Evolutionary conservation across 805 yeast species (phyloP), one percentile per base, ranked within the genome.

Genomic region (Cephaloascus albidus): DNA sequence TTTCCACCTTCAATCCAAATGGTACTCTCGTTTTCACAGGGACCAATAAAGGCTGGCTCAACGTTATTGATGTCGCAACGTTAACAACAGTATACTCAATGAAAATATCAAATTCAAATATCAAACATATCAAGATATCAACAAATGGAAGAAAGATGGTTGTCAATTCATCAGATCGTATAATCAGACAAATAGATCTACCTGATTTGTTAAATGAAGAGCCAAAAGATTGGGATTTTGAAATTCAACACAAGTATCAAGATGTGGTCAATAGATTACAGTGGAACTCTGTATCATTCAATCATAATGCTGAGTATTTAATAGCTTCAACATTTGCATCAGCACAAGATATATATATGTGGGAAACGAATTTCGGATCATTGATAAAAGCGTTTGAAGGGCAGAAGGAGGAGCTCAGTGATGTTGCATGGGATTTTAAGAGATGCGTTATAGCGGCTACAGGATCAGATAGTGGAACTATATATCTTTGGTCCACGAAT

Each of bases 321-420:
- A 79, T 86, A 38, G 97, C 96, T 0, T 79, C 95, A 0, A 84
- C 96, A 0, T 79, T 76, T 55, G 95, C 95, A 10, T 80, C 89
- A 4, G 81, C 93, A 0, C 96, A 88, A 53, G 95, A 86, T 50
- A 69, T 90, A 35, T 89, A 88, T 55, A 73, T 90, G 42, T 89
- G 97, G 97, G 97, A 90, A 54, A 85, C 96, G 0, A 68, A 76
- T 5, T 72, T 83, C 69, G 97, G 96, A 0, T 78, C 94, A n/a
- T 63, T 89, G 40, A 83, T 87, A 20, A 83, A 90, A 59, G 90
- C 88, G 37, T 63, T 87, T 27, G 96, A 89, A 57, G 96, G 96
- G 1, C 85, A 95, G 4, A 81, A 80, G 47, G 96, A 89, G 49
- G 96, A 89, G 52, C 65, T 89, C 44, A 74, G 83, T 37, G 90